Conservation (phyloP, 305 asterid species). For the Andrographis paniculata region DNA sequence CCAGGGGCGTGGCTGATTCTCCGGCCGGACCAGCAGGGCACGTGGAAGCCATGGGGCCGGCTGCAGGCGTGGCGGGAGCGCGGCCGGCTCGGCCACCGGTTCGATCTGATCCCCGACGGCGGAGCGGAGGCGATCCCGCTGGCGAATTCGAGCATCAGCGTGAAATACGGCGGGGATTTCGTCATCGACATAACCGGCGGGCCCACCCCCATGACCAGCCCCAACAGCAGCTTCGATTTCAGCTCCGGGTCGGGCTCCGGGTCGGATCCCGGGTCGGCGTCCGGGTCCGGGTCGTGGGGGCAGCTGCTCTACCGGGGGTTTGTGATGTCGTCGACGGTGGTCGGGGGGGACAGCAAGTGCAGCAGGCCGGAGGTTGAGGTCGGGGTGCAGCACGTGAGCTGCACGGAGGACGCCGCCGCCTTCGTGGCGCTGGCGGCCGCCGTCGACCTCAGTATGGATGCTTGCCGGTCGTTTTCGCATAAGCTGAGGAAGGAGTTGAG, state of each 20-base stretch:
- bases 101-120: slow-evolving; percentile 84
- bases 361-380: slow-evolving; percentile 80
- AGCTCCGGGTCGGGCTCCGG: slow-evolving; percentile 37
- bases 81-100: slow-evolving; percentile 56
- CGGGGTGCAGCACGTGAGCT: slow-evolving; percentile 83
- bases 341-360: slow-evolving; percentile 55
- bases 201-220: slow-evolving; percentile 66
- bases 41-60: slow-evolving; percentile 97
- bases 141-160: slow-evolving; percentile 46
- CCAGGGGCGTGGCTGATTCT: slow-evolving; percentile 99
- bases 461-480: slow-evolving; percentile 59
- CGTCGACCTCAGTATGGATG: slow-evolving; percentile 86
- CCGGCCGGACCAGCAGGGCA: slow-evolving; percentile 59
- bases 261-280: slow-evolving; percentile 49
- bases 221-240: slow-evolving; percentile 79
- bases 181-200: slow-evolving; percentile 67
- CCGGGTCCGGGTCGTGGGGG: slow-evolving; percentile 83
- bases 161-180: slow-evolving; percentile 57
- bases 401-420: slow-evolving; percentile 95
- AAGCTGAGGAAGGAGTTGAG: slow-evolving; percentile 77
- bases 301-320: slow-evolving; percentile 64
- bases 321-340: slow-evolving; percentile 79
- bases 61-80: slow-evolving; percentile 83
- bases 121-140: slow-evolving; percentile 58
- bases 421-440: slow-evolving; percentile 94